These are phyloP conservation scores for Claviceps sorghi DNA, from an alignment of 2,329 filamentous ascomycete genomes.

Conservation along the genomic window DNA sequence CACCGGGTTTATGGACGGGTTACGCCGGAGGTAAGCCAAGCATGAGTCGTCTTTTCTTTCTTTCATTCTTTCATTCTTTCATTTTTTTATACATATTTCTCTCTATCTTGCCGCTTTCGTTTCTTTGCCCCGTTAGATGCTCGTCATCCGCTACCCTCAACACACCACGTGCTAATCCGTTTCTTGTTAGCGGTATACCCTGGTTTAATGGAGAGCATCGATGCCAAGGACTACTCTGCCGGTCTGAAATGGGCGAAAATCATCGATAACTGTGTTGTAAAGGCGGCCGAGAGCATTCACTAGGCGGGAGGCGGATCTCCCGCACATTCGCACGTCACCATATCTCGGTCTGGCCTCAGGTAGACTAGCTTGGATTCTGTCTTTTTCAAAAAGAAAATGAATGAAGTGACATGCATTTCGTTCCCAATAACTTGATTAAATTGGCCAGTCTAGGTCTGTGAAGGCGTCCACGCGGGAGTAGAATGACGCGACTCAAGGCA, in stretches of 20 bases:
- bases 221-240: constrained; percentile 41
- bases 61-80: neutral
- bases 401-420: neutral
- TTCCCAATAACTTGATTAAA: neutral
- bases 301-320: neutral
- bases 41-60: neutral
- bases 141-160: neutral
- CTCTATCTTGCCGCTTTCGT: neutral
- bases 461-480: too few species aligned
- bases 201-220: constrained; percentile 47
- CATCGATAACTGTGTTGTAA: constrained; percentile 35
- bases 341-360: neutral
- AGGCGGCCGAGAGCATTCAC: constrained; percentile 28
- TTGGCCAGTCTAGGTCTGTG: too few species aligned
- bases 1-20: constrained; percentile 80
- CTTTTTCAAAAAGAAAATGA: neutral
- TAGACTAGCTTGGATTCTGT: neutral
- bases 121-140: too few species aligned
- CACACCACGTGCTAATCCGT: constrained; percentile 4
- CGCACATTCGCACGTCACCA: too few species aligned
- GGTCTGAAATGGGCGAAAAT: constrained; percentile 45
- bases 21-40: constrained; percentile 56
- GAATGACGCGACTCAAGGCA: too few species aligned
- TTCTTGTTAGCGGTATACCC: constrained; percentile 40
- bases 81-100: neutral